Evolutionary conservation across 2,329 filamentous ascomycete genomes (phyloP).

Genomic region (Sordariomycetes sp.): DNA sequence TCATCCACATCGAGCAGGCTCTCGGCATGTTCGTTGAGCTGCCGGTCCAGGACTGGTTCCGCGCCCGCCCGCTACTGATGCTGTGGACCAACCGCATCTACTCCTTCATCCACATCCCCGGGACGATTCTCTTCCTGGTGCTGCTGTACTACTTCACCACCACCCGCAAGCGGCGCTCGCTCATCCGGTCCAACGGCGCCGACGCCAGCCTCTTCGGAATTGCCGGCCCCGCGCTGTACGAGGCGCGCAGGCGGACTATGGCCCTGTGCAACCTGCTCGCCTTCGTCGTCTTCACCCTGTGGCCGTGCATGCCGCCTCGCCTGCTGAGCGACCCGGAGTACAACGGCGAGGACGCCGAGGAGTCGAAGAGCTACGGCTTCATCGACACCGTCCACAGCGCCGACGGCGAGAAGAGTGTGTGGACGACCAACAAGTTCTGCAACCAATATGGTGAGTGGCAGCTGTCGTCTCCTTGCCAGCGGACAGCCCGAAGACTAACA

Average conservation of each 20-base stretch:
- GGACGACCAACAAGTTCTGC: conserved; percentile 63
- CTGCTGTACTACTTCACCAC: conserved; percentile 63
- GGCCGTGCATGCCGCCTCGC: conserved; percentile 54
- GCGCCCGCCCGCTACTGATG: conserved; percentile 42
- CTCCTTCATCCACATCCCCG: conserved; percentile 70
- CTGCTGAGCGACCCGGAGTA: conserved; percentile 46
- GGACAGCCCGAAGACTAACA: conserved; percentile 2
- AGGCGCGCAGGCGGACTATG: conserved; percentile 46
- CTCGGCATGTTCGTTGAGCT: conserved; percentile 57
- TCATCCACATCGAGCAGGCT: conserved; percentile 55
- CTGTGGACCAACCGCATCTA: conserved; percentile 63
- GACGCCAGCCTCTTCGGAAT: conserved; percentile 3
- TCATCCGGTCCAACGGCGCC: conserved; percentile 13
- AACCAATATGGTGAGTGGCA: conserved; percentile 57
- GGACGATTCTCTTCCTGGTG: conserved; percentile 57
- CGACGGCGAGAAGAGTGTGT: conserved; percentile 48
- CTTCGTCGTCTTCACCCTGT: conserved; percentile 51
- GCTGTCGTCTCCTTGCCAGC: background rate
- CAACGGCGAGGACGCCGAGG: conserved; percentile 39
- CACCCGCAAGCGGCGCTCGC: conserved; percentile 36
- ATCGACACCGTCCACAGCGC: conserved; percentile 47
- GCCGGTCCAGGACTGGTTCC: conserved; percentile 44
- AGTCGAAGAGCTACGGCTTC: conserved; percentile 51
- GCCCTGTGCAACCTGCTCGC: conserved; percentile 51
- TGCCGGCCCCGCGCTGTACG: conserved; percentile 37